phyloP scores from a whole-genome alignment of 371 early-diverging fungal genomes.

The Zopfochytrium polystomum region DNA sequence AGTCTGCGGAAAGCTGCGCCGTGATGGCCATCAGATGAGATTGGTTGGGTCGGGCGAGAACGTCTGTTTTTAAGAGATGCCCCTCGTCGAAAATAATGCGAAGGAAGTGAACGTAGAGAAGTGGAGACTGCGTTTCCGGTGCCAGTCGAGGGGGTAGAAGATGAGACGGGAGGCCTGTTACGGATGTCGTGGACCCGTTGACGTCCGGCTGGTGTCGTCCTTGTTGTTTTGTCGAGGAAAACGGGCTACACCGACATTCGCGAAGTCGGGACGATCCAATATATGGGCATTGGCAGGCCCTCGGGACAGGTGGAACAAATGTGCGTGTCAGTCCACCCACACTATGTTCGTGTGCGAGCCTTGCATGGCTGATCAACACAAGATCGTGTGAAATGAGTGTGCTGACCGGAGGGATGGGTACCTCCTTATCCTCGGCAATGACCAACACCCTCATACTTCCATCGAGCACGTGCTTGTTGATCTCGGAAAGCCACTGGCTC shows the following conservation, averaged over 20 bases:
- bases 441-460: background rate
- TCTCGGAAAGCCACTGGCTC: conserved; percentile 70
- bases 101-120: conserved; percentile 69
- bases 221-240: conserved; percentile 4
- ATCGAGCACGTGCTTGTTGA: conserved; percentile 53
- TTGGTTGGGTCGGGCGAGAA: background rate
- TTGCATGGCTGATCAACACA: conserved; percentile 61
- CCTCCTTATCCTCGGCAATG: conserved; percentile 5
- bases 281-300: conserved; percentile 42
- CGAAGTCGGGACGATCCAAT: conserved; percentile 26
- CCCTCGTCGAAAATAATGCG: conserved; percentile 77
- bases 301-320: conserved; percentile 29
- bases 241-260: conserved; percentile 6
- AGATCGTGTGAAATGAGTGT: conserved; percentile 57
- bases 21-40: conserved; percentile 49
- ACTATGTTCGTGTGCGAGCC: conserved; percentile 60
- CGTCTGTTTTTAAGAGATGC: conserved; percentile 50
- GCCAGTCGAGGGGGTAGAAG: background rate
- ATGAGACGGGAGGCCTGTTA: background rate
- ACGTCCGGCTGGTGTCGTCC: too few relatives aligned
- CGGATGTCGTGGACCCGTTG: background rate
- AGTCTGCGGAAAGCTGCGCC: conserved; percentile 56
- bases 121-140: conserved; percentile 49
- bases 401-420: conserved; percentile 46
- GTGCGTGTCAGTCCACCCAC: conserved; percentile 43